phyloP scores from a whole-genome alignment of 169 alveolate species.

The Plasmodium ovale region DNA sequence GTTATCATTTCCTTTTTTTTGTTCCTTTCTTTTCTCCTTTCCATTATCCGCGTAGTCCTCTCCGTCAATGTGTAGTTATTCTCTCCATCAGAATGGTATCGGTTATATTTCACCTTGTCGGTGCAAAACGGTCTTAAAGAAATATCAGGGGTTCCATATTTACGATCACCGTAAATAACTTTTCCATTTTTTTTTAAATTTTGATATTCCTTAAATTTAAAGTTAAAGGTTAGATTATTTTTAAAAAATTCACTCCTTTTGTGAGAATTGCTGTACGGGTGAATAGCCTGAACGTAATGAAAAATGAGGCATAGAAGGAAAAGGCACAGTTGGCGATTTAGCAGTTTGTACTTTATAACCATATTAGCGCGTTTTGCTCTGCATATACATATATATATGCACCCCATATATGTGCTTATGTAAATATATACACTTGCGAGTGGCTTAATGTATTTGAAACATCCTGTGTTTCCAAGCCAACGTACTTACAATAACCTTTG shows the following conservation, averaged over 20 bases:
- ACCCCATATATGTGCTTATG: too few species aligned
- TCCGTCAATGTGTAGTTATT: too few species aligned
- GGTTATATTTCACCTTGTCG: too few species aligned
- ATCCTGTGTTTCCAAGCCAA: too few species aligned
- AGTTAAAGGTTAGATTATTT: conserved; percentile 8
- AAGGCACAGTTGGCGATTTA: conserved; percentile 7
- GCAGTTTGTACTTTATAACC: conserved; percentile 13
- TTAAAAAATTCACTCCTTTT: conserved; percentile 1
- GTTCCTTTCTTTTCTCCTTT: too few species aligned
- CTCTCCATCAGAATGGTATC: too few species aligned
- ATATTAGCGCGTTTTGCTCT: conserved; percentile 5
- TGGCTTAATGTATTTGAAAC: too few species aligned
- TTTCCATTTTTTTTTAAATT: conserved; percentile 2
- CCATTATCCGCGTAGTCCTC: too few species aligned
- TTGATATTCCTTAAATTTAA: background rate
- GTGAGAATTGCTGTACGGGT: background rate
- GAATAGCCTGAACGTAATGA: conserved; percentile 8
- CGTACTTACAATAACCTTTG: too few species aligned
- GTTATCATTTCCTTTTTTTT: too few species aligned
- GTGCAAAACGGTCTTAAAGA: conserved; percentile 6
- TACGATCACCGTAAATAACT: background rate
- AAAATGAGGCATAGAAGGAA: conserved; percentile 26
- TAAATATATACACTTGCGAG: too few species aligned
- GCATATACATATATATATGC: background rate
- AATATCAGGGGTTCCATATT: background rate